Evolutionary conservation across 345 rosid genomes (phyloP).

Genomic region (Populus tremula): DNA sequence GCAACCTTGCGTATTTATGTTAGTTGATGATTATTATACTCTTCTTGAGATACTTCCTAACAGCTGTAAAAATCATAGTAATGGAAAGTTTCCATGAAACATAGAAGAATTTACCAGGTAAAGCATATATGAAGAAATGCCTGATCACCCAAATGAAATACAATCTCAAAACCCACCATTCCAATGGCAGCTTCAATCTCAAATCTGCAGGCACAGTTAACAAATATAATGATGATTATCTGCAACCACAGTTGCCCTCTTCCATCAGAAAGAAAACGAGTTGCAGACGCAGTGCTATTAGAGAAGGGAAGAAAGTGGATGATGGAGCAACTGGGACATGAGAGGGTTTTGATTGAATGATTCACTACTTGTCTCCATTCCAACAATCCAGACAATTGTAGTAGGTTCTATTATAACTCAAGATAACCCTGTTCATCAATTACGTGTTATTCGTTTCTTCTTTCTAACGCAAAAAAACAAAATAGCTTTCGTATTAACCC

Average conservation of each 20-base stretch:
- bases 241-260: not conserved
- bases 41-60: constrained; percentile 1
- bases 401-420: not conserved
- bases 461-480: too few species aligned
- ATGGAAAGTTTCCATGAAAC: not conserved
- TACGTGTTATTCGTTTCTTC: too few species aligned
- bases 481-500: not conserved
- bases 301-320: not conserved
- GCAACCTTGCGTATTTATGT: not conserved
- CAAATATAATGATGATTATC: not conserved
- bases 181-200: not conserved
- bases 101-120: not conserved
- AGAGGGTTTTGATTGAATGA: not conserved
- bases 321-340: not conserved
- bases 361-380: not conserved
- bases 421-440: too few species aligned
- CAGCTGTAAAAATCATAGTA: constrained; percentile 5
- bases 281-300: not conserved
- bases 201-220: not conserved
- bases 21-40: not conserved
- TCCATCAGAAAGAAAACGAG: not conserved
- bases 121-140: not conserved
- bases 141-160: not conserved
- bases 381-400: not conserved
- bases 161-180: not conserved